Conservation (phyloP, 768 basidiomycete species). For the Termitomyces sp. region DNA sequence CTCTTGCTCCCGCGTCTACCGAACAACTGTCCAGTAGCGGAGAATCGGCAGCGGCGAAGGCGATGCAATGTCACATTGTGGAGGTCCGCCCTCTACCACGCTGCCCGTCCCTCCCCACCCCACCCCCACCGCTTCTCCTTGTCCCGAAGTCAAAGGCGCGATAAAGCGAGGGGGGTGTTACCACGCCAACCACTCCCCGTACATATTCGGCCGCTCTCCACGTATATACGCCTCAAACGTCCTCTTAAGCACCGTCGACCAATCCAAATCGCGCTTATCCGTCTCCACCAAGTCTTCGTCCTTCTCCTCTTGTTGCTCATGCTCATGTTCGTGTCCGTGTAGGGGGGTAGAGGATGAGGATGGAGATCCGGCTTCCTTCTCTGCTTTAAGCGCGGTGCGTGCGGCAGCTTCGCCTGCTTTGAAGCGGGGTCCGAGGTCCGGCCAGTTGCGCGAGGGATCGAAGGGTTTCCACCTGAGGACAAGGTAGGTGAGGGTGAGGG, state of each 20-base stretch:
- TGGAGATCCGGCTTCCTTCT: constrained; percentile 15
- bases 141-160: background rate
- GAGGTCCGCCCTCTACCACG: no score
- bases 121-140: background rate
- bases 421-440: constrained; percentile 83
- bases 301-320: background rate
- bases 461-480: constrained; percentile 89
- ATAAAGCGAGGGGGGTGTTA: constrained; percentile 6
- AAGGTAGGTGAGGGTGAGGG: background rate
- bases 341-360: background rate
- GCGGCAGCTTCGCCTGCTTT: constrained; percentile 67
- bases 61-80: no score
- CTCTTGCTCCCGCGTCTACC: no score
- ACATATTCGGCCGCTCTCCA: constrained; percentile 89
- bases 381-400: constrained; percentile 37
- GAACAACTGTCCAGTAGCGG: no score
- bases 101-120: background rate
- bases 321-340: background rate
- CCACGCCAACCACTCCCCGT: constrained; percentile 71
- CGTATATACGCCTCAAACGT: constrained; percentile 91
- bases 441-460: constrained; percentile 83
- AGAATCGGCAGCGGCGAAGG: no score
- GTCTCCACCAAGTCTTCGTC: constrained; percentile 33
- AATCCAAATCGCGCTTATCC: constrained; percentile 78
- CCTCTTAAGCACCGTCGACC: constrained; percentile 88